A percentile compares a stretch with the other conserved stretches of the same genome.
Evolutionary conservation across 208 protist genomes (phyloP).

Genomic region (Trypanosoma avium): DNA sequence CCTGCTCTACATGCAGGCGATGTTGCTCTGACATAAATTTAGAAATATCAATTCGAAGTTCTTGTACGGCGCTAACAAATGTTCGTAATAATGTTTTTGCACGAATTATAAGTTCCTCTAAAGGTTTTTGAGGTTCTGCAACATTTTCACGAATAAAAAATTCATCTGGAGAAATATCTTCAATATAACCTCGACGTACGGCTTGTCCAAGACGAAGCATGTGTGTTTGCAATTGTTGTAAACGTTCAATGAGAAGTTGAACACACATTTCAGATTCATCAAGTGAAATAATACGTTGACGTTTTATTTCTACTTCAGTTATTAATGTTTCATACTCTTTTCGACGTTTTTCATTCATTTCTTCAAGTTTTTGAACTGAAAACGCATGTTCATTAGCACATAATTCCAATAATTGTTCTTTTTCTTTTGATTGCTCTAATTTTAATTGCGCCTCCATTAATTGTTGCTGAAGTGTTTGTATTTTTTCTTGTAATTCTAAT

Average conservation of each 20-base stretch:
- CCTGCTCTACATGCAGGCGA: background rate
- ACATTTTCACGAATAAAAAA: constrained; percentile 11
- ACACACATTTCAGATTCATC: constrained; percentile 16
- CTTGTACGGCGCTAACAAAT: background rate
- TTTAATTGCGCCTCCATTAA: constrained; percentile 3
- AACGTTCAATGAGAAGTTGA: constrained; percentile 17
- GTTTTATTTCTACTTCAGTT: constrained; percentile 6
- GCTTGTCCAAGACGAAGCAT: constrained; percentile 12
- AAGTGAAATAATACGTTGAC: constrained; percentile 1
- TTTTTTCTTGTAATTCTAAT: constrained; percentile 1
- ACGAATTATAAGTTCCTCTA: constrained; percentile 5
- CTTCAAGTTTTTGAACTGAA: background rate
- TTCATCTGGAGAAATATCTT: constrained; percentile 14
- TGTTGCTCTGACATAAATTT: constrained; percentile 8
- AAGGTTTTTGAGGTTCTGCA: constrained; percentile 2
- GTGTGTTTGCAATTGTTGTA: constrained; percentile 11
- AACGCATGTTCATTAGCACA: constrained; percentile 4
- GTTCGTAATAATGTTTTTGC: constrained; percentile 8
- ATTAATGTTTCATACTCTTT: constrained; percentile 21
- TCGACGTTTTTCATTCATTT: background rate
- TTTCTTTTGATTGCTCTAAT: constrained; percentile 3
- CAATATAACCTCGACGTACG: constrained; percentile 12
- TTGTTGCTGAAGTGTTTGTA: constrained; percentile 16
- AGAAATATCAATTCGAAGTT: constrained; percentile 2
- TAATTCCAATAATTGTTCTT: constrained; percentile 4